A percentile compares a stretch with the other conserved stretches of the same genome.
Evolutionary conservation across 2,329 filamentous ascomycete species (phyloP).

Genomic region (Phyllosticta paracitricarpa): DNA sequence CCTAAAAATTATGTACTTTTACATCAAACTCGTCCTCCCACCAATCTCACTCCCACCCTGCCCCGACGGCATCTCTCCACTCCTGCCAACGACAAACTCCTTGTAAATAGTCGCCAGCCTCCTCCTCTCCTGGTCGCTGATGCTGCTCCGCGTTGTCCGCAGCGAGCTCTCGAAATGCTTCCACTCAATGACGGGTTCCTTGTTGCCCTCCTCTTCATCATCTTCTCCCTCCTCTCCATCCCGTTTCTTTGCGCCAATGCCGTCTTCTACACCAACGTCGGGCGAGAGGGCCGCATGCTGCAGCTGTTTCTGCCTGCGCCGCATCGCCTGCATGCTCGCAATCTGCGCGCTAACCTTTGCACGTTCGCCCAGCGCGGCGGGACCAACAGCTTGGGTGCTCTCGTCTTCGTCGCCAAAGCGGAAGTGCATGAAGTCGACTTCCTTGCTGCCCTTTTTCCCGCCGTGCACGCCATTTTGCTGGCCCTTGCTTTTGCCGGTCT

Average conservation of each 20-base stretch:
- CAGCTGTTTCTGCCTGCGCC: constrained; percentile 51
- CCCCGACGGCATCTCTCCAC: constrained; percentile 90
- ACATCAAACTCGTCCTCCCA: constrained; percentile 90
- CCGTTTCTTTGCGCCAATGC: constrained; percentile 13
- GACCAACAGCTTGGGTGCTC: constrained; percentile 26
- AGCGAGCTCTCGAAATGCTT: constrained; percentile 72
- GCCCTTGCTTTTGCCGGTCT: constrained; percentile 14
- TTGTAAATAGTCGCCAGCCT: constrained; percentile 73
- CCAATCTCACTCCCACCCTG: constrained; percentile 89
- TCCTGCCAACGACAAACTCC: constrained; percentile 87
- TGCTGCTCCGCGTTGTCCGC: constrained; percentile 67
- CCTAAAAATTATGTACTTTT: background rate
- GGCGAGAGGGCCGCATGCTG: constrained; percentile 21
- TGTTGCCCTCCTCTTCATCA: constrained; percentile 35
- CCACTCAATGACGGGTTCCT: constrained; percentile 77
- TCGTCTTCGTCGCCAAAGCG: constrained; percentile 54
- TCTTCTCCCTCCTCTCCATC: constrained; percentile 13
- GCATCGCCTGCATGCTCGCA: constrained; percentile 62
- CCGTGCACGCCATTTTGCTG: constrained; percentile 13
- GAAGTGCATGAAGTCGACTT: constrained; percentile 51
- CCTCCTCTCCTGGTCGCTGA: constrained; percentile 65
- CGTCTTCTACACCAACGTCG: constrained; percentile 10
- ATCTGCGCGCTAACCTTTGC: constrained; percentile 74
- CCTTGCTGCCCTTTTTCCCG: constrained; percentile 19
- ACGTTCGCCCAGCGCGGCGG: constrained; percentile 58